Conservation (phyloP, 2,329 filamentous ascomycete genomes). For the Exophiala dermatitidis region DNA sequence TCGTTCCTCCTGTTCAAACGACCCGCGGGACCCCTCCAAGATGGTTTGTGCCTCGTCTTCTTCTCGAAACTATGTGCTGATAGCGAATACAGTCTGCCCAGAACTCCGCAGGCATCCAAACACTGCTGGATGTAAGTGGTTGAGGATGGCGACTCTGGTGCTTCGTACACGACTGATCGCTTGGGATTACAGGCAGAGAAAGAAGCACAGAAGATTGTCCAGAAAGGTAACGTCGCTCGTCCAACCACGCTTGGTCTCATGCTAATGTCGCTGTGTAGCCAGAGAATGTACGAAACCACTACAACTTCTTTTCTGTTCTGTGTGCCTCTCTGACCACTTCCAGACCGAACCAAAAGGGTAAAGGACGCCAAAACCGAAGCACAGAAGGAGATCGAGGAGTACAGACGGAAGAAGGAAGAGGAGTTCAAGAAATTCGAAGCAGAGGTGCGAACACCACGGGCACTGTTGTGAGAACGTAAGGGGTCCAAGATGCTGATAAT, state of each 20-base stretch:
- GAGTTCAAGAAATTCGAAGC: slow-evolving; percentile 94
- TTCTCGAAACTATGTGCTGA: slow-evolving; percentile 25
- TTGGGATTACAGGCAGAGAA: slow-evolving; percentile 67
- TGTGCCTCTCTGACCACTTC: slow-evolving; percentile 4
- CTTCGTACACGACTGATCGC: background rate
- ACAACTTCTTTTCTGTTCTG: background rate
- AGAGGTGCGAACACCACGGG: slow-evolving; percentile 45
- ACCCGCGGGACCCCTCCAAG: slow-evolving; percentile 4
- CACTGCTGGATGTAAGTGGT: slow-evolving; percentile 82
- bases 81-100: slow-evolving; percentile 69
- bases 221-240: slow-evolving; percentile 61
- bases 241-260: background rate
- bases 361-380: slow-evolving; percentile 94
- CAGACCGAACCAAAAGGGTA: slow-evolving; percentile 91
- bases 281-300: slow-evolving; percentile 65
- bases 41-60: slow-evolving; percentile 23
- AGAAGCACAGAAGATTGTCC: slow-evolving; percentile 97
- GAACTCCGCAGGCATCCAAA: slow-evolving; percentile 97
- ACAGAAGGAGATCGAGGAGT: slow-evolving; percentile 94
- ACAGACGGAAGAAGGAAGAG: slow-evolving; percentile 79
- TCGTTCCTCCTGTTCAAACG: background rate
- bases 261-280: slow-evolving; percentile 48
- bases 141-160: background rate
- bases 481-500: background rate
- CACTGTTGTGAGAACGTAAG: background rate